Evolutionary conservation across 345 rosid species (phyloP).

Genomic region (Eucalyptus microcorys): DNA sequence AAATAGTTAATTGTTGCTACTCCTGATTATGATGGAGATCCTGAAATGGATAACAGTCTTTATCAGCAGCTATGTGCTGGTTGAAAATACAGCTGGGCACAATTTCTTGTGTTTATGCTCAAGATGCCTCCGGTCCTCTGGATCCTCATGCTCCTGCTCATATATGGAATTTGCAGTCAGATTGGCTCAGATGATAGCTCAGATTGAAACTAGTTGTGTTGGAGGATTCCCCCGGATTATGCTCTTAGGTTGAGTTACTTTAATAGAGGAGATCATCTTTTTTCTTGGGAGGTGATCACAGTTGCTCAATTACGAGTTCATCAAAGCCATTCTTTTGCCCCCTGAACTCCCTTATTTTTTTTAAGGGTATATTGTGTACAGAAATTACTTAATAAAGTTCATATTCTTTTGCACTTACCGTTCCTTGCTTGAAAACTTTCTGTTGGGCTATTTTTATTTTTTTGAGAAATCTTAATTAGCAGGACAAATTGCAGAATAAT

Average conservation of each 20-base stretch:
- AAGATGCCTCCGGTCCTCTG: slow-evolving; percentile 29
- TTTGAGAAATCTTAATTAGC: not conserved
- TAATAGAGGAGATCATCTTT: not conserved
- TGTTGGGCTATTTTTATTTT: not conserved
- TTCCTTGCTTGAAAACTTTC: not conserved
- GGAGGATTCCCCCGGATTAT: not conserved
- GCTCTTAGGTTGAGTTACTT: not conserved
- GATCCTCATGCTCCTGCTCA: slow-evolving; percentile 29
- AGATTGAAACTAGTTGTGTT: not conserved
- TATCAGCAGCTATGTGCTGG: slow-evolving; percentile 92
- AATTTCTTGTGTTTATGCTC: slow-evolving; percentile 15
- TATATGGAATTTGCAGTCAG: not conserved
- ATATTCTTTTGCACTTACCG: not conserved
- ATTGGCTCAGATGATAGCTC: not conserved
- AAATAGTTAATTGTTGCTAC: not conserved
- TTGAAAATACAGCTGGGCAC: slow-evolving; percentile 94
- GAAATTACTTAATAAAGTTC: not conserved
- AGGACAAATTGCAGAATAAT: not conserved
- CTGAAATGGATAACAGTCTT: slow-evolving; percentile 83
- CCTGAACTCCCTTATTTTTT: not conserved
- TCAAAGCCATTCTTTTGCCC: not conserved
- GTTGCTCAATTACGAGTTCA: not conserved
- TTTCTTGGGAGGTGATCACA: not conserved
- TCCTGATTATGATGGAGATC: slow-evolving; percentile 50
- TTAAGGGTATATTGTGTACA: not conserved